Percentiles rank a stretch among this genome's conserved stretches.
phyloP scores from a whole-genome alignment of 2,329 filamentous ascomycete species.

The Phialophora verrucosa region DNA sequence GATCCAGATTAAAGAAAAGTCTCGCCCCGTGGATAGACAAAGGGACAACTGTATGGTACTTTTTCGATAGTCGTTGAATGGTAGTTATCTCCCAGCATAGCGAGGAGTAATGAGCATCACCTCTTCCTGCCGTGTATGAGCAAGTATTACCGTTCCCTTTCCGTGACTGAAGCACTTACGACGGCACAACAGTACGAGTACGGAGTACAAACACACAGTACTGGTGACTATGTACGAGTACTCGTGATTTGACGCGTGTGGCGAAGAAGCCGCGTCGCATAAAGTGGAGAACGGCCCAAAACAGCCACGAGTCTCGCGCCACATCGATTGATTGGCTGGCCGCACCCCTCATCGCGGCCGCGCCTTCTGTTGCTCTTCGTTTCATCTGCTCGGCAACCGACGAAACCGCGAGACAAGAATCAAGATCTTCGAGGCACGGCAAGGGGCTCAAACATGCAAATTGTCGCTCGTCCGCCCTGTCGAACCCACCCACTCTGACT shows the following conservation, averaged over 20 bases:
- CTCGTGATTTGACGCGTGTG: neutral
- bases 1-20: slow-evolving; percentile 36
- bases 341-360: neutral
- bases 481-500: neutral
- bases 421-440: neutral
- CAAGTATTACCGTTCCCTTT: neutral
- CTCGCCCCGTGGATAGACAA: neutral
- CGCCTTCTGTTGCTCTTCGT: neutral
- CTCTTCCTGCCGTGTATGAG: neutral
- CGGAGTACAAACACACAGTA: neutral
- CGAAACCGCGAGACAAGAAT: neutral
- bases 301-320: neutral
- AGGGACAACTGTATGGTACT: neutral
- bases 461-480: neutral
- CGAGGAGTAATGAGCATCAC: neutral
- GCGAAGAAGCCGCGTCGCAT: neutral
- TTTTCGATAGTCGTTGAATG: neutral
- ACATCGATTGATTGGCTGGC: slow-evolving; percentile 1
- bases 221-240: no score
- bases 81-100: neutral
- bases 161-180: neutral
- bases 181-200: no score
- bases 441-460: slow-evolving; percentile 3
- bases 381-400: slow-evolving; percentile 11
- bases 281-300: neutral